These are phyloP conservation scores for Alectoria sarmentosa DNA, from an alignment of 495 filamentous ascomycete genomes.

Conservation along the genomic window DNA sequence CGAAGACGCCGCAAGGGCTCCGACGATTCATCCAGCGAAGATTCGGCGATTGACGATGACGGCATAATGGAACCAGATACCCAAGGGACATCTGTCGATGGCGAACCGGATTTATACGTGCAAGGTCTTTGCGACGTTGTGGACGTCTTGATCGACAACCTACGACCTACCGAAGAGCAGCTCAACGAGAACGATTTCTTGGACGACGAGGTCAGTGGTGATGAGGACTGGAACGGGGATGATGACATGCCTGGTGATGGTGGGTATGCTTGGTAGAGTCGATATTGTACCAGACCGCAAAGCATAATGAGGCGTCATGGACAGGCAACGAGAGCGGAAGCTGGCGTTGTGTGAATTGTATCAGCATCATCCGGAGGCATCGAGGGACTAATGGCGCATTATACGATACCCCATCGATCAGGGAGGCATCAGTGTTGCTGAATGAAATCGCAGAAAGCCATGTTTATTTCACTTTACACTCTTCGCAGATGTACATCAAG, in stretches of 20 bases:
- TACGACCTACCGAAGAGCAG: slow-evolving; percentile 65
- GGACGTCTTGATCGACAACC: slow-evolving; percentile 75
- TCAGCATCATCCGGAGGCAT: background rate
- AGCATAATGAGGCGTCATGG: background rate
- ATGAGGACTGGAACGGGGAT: slow-evolving; percentile 74
- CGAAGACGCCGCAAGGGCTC: slow-evolving; percentile 6
- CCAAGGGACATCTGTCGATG: slow-evolving; percentile 9
- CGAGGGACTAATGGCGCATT: background rate
- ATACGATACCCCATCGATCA: background rate
- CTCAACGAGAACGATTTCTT: slow-evolving; percentile 74
- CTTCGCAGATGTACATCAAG: no score
- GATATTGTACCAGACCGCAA: background rate
- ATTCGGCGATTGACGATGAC: slow-evolving; percentile 27
- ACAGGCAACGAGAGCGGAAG: background rate
- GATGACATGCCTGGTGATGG: slow-evolving; percentile 32
- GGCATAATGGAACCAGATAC: background rate
- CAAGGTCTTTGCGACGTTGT: slow-evolving; percentile 79
- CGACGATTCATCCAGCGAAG: slow-evolving; percentile 24
- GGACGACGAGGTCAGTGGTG: slow-evolving; percentile 59
- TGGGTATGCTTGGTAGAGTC: slow-evolving; percentile 36
- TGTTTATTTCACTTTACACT: no score
- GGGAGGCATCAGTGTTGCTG: background rate
- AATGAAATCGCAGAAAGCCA: background rate
- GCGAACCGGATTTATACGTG: slow-evolving; percentile 34
- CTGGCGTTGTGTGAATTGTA: background rate